Percentiles rank a stretch among this genome's conserved stretches.
Conservation (phyloP, 352 stramenopile genomes). For the Pythium pectinolyticum region DNA sequence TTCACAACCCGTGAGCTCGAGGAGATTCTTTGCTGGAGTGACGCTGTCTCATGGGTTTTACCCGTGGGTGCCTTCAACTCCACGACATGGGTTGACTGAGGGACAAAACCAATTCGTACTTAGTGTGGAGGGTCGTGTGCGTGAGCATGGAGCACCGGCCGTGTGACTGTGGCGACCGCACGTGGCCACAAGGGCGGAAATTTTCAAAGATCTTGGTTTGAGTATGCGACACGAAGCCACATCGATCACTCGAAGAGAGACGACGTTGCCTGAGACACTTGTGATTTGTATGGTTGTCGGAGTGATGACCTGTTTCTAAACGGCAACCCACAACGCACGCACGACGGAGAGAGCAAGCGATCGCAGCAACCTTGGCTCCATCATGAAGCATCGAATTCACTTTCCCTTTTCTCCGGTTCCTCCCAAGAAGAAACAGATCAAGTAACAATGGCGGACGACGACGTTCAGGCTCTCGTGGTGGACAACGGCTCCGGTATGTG, state of each 20-base stretch:
- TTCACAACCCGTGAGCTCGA: not conserved
- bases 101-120: not conserved
- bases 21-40: not conserved
- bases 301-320: not conserved
- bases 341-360: not conserved
- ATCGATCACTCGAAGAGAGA: not conserved
- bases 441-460: not conserved
- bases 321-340: not conserved
- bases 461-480: slow-evolving; percentile 85
- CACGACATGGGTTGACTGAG: not conserved
- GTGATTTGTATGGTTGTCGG: not conserved
- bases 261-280: not conserved
- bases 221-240: slow-evolving; percentile 9
- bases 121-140: not conserved
- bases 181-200: slow-evolving; percentile 2
- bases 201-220: slow-evolving; percentile 8
- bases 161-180: slow-evolving; percentile 6
- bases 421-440: not conserved
- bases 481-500: slow-evolving; percentile 96
- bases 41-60: not conserved
- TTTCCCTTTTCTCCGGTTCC: slow-evolving; percentile 15
- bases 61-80: not conserved
- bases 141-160: not conserved
- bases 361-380: not conserved
- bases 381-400: not conserved